Conservation (phyloP, 495 filamentous ascomycete genomes). For the Aspergillus kassunensis region DNA sequence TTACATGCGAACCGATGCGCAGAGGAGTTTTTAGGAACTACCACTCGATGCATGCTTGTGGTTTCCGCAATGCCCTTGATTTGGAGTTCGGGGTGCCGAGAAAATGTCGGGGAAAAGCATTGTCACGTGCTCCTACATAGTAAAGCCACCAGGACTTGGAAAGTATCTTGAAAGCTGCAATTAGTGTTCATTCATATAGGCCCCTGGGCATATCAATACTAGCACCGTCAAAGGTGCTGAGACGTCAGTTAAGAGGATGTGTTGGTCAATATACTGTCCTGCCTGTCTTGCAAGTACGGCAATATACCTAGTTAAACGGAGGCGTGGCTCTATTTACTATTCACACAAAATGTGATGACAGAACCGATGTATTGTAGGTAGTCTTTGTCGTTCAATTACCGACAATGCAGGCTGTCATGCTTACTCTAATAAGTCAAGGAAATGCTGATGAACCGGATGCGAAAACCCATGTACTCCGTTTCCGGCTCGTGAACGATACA, state of each 20-base stretch:
- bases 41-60: slow-evolving; percentile 44
- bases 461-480: slow-evolving; percentile 33
- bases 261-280: no score
- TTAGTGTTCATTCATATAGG: no score
- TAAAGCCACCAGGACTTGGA: no score
- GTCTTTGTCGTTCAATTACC: slow-evolving; percentile 21
- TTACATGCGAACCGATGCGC: slow-evolving; percentile 64
- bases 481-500: slow-evolving; percentile 20
- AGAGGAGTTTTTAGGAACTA: slow-evolving; percentile 43
- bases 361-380: slow-evolving; percentile 20
- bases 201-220: no score
- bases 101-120: not conserved
- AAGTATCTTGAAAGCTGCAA: no score
- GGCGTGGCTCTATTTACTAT: no score
- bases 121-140: not conserved
- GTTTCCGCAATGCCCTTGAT: not conserved
- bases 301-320: no score
- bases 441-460: slow-evolving; percentile 26
- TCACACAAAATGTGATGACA: no score
- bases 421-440: slow-evolving; percentile 33
- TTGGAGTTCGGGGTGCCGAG: not conserved
- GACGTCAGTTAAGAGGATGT: no score
- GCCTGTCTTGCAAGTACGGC: no score
- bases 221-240: no score
- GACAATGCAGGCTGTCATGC: slow-evolving; percentile 36